Evolutionary conservation across 108 stramenopile species (phyloP).

Genomic region (Schizochytrium sp.): DNA sequence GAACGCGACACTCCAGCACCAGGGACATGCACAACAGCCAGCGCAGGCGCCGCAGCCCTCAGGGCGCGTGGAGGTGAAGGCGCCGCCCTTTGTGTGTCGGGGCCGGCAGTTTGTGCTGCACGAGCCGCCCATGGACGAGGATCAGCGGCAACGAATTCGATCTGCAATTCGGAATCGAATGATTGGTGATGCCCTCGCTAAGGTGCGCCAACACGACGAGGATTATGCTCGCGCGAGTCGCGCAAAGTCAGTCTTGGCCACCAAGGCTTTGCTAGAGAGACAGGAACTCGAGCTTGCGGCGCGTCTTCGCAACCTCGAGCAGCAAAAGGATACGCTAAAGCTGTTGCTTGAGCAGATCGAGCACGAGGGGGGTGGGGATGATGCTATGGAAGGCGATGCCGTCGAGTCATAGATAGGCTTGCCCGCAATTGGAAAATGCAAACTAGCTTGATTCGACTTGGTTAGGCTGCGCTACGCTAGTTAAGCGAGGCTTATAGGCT

Average conservation of each 20-base stretch:
- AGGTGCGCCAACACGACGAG: background rate
- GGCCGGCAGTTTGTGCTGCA: conserved; percentile 1
- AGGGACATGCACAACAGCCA: background rate
- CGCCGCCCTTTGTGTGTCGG: conserved; percentile 1
- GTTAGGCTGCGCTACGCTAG: too few species aligned
- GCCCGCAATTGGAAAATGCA: too few species aligned
- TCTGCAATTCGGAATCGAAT: background rate
- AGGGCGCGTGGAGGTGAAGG: background rate
- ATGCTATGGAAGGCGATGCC: background rate
- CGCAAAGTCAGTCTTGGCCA: background rate
- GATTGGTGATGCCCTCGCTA: background rate
- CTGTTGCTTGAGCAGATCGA: background rate
- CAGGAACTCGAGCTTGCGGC: background rate
- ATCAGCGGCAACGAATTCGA: background rate
- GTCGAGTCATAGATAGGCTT: too few species aligned
- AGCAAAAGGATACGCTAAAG: background rate
- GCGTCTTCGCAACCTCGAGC: background rate
- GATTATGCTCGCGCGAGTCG: background rate
- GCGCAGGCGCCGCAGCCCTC: background rate
- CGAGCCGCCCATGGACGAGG: background rate
- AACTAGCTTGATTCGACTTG: too few species aligned
- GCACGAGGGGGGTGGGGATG: background rate
- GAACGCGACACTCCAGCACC: background rate
- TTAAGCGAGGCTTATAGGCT: too few species aligned
- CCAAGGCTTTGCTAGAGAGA: background rate